Evolutionary conservation across 2,329 filamentous ascomycete species (phyloP), one percentile per base, ranked within the genome.

Genomic region (Cercospora sp.): DNA sequence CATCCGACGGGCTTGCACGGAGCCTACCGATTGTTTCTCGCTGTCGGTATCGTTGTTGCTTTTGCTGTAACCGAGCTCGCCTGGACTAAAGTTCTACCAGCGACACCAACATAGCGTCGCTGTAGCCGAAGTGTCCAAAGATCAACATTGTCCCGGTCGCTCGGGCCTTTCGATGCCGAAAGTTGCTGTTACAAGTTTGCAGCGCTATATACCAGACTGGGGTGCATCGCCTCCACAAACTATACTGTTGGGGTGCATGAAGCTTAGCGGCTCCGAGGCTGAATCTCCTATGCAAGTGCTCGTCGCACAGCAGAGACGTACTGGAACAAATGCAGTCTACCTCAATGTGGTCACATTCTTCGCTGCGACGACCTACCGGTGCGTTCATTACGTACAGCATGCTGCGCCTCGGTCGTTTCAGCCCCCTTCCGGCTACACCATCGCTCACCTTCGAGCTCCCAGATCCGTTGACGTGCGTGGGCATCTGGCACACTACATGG

Each of bases 21-120:
- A n/a, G 13, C 6, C 23, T 16, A 9, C 3, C 13, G 10, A n/a
- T n/a, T 8, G 23, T 13, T 16, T 55, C 48, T 55, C 13, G 26
- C 23, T 16, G 23, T 16, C 13, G 20, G 48, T 23, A 28, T 26
- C 20, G 10, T 53, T 8, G 10, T 53, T 8, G 48, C 20, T 53
- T 28, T 53, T 55, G 48, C 48, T 55, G 48, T 28, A 55, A 55
- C 48, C 48, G 48, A 55, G 48, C 48, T 55, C 23, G 48, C 48
- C 23, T 55, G 13, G 23, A 3, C 10, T 13, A 16, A 28, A 16
- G 23, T 55, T 28, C 36, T 42, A 42, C 36, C 36, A 42, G 2
- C 16, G 16, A 42, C 23, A 28, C 23, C 23, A 55, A 8, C 12
- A 23, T 53, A 53, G 48, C 48, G 48, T 53, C 10, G 20, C 23